A percentile compares a stretch with the other conserved stretches of the same genome.
Conservation (phyloP, 768 basidiomycete species). For the Suillus brevipes region DNA sequence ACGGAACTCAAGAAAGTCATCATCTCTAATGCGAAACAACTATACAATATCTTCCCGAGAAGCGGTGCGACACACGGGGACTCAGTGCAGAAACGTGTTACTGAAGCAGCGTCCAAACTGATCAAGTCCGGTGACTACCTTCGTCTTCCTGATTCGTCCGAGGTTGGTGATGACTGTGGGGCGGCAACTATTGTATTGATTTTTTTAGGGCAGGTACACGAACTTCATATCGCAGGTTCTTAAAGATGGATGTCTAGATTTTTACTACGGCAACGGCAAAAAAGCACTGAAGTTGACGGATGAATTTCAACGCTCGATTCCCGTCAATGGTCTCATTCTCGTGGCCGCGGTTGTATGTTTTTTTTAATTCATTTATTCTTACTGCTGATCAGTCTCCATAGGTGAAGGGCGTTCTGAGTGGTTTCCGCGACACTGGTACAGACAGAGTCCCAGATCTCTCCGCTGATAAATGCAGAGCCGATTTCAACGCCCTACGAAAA, state of each 20-base stretch:
- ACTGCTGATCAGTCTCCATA: background rate
- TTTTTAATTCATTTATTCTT: background rate
- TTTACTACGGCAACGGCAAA: background rate
- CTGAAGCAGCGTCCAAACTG: background rate
- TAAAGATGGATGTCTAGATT: background rate
- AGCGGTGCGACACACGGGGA: background rate
- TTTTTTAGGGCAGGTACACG: slow-evolving; percentile 6
- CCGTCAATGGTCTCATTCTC: background rate
- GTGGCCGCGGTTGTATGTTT: background rate
- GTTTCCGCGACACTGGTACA: background rate
- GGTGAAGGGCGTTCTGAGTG: background rate
- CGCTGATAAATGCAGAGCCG: background rate
- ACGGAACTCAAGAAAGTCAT: background rate
- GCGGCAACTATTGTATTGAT: background rate
- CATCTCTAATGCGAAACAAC: background rate
- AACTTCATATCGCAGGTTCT: slow-evolving; percentile 5
- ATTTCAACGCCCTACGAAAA: background rate
- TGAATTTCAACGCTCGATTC: slow-evolving; percentile 3
- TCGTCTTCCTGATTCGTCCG: background rate
- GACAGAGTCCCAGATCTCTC: background rate
- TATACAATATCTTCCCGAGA: background rate
- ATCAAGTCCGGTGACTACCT: background rate
- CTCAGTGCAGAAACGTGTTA: background rate
- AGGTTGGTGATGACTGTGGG: background rate
- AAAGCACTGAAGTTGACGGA: slow-evolving; percentile 3